Conservation (phyloP, 2,329 filamentous ascomycete species). For the Paraconiothyrium brasiliense region DNA sequence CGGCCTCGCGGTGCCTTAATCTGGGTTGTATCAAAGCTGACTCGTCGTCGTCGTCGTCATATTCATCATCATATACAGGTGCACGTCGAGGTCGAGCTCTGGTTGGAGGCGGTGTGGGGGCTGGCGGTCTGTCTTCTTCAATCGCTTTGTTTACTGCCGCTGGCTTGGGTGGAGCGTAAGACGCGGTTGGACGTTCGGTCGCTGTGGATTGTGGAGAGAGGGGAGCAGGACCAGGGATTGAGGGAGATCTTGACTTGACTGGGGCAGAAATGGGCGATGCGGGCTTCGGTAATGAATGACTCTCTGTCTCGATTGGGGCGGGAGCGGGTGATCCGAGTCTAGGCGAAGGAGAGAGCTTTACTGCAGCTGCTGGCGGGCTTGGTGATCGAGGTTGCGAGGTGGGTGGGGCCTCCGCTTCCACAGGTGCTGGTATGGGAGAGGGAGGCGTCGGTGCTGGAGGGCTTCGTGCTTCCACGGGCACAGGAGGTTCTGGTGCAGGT, state of each 20-base stretch:
- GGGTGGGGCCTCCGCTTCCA: not conserved
- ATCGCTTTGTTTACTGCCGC: conserved; percentile 30
- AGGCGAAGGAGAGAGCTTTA: conserved; percentile 1
- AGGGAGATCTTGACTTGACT: conserved; percentile 27
- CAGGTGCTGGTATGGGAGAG: not conserved
- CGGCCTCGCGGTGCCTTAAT: conserved; percentile 34
- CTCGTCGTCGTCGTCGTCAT: conserved; percentile 42
- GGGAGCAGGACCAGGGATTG: conserved; percentile 27
- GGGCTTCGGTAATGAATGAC: not conserved
- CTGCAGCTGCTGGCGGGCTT: conserved; percentile 1
- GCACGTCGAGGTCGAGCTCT: conserved; percentile 40
- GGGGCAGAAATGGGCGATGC: conserved; percentile 15
- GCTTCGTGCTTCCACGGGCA: conserved; percentile 5
- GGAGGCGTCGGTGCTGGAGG: conserved; percentile 5
- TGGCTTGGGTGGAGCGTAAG: conserved; percentile 34
- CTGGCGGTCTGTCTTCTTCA: conserved; percentile 45
- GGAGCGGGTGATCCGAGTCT: not conserved
- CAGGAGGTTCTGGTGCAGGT: conserved; percentile 17
- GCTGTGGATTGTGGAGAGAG: conserved; percentile 33
- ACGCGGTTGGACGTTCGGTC: conserved; percentile 27
- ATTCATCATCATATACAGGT: conserved; percentile 44
- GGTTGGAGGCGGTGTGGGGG: conserved; percentile 46
- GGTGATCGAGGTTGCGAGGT: not conserved
- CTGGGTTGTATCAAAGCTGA: conserved; percentile 41
- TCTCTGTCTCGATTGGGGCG: not conserved